These are phyloP conservation scores for Sugiyamaella grinbergsii DNA, from an alignment of 1,139 yeast species.

Conservation along the genomic window DNA sequence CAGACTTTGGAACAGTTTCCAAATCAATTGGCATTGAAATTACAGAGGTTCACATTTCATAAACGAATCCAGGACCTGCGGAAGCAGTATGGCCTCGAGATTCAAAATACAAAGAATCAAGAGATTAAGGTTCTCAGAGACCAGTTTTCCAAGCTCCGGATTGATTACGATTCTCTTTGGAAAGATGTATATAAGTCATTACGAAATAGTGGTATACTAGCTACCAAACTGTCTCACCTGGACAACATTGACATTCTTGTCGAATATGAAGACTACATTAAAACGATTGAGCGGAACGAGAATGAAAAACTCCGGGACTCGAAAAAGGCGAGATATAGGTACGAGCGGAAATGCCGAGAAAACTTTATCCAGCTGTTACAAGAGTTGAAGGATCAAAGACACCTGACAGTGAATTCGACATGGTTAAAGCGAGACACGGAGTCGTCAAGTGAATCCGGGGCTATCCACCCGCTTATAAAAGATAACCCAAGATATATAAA, in stretches of 20 bases:
- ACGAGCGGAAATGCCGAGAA: slow-evolving; percentile 68
- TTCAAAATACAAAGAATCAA: slow-evolving; percentile 26
- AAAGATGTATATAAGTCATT: slow-evolving; percentile 47
- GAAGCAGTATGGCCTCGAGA: slow-evolving; percentile 44
- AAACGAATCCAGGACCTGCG: slow-evolving; percentile 51
- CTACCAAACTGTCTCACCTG: slow-evolving; percentile 56
- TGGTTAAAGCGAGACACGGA: slow-evolving; percentile 53
- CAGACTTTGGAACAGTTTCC: slow-evolving; percentile 7
- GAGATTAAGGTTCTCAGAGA: slow-evolving; percentile 31
- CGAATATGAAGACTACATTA: slow-evolving; percentile 54
- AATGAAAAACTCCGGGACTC: slow-evolving; percentile 45
- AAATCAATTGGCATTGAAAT: slow-evolving; percentile 25
- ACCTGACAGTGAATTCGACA: slow-evolving; percentile 56
- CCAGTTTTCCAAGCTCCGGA: slow-evolving; percentile 42
- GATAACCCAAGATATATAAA: slow-evolving; percentile 61
- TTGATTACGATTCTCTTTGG: slow-evolving; percentile 47
- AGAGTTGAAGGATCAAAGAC: slow-evolving; percentile 44
- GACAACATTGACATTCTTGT: slow-evolving; percentile 62
- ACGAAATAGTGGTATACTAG: slow-evolving; percentile 53
- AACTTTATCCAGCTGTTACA: slow-evolving; percentile 54
- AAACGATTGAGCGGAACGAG: slow-evolving; percentile 46
- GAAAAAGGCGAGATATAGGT: slow-evolving; percentile 47
- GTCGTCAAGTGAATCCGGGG: not conserved
- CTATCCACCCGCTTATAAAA: slow-evolving; percentile 53
- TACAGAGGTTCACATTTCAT: slow-evolving; percentile 49